Percentiles rank a stretch among this genome's conserved stretches.
phyloP scores from a whole-genome alignment of 2,329 filamentous ascomycete genomes.

The Talaromyces amestolkiae region DNA sequence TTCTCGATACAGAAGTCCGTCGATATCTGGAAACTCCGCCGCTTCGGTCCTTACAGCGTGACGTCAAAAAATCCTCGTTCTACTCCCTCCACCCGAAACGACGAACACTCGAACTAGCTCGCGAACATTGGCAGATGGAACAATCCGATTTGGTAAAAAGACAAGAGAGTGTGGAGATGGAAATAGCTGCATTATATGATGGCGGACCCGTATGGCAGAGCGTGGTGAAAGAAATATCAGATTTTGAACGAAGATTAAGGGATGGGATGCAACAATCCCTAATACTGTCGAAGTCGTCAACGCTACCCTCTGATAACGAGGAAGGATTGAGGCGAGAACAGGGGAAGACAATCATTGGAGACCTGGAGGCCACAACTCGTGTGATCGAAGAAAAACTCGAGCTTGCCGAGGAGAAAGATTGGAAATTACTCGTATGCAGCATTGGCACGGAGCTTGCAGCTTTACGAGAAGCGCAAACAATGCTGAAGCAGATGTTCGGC shows the following conservation, averaged over 20 bases:
- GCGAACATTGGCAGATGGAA: conserved; percentile 56
- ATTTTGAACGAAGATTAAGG: conserved; percentile 47
- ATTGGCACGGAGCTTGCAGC: conserved; percentile 63
- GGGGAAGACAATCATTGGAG: conserved; percentile 36
- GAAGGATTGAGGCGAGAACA: conserved; percentile 27
- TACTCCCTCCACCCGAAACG: conserved; percentile 55
- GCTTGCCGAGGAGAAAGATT: conserved; percentile 53
- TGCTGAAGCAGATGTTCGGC: conserved; percentile 38
- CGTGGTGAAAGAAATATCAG: conserved; percentile 50
- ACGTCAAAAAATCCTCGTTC: conserved; percentile 41
- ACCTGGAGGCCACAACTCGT: conserved; percentile 48
- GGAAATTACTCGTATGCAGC: conserved; percentile 62
- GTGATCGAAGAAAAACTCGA: conserved; percentile 51
- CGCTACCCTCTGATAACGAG: conserved; percentile 19
- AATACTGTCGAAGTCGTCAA: conserved; percentile 24
- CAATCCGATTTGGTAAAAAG: conserved; percentile 45
- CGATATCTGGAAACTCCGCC: conserved; percentile 53
- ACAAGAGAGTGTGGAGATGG: conserved; percentile 49
- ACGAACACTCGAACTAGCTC: conserved; percentile 60
- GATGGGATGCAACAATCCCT: conserved; percentile 33
- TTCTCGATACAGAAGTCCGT: conserved; percentile 56
- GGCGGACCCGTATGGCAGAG: conserved; percentile 60
- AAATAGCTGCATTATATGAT: conserved; percentile 58
- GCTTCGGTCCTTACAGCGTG: conserved; percentile 36
- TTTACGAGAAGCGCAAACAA: conserved; percentile 38